Conservation (phyloP, 2,329 filamentous ascomycete species). For the Alternaria gaisen region DNA sequence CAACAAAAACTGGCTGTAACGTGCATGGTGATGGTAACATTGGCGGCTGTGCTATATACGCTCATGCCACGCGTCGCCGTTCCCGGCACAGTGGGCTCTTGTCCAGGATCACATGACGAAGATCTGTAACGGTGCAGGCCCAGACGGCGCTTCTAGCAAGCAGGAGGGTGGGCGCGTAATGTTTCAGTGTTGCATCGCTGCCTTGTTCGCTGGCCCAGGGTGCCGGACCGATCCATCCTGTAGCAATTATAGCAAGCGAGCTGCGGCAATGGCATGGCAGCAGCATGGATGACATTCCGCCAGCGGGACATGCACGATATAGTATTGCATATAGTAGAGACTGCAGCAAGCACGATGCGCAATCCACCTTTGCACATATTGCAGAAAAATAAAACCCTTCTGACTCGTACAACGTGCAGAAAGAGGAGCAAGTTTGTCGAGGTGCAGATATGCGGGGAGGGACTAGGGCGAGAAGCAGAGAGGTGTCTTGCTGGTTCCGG, state of each 20-base stretch:
- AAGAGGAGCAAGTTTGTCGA: conserved; percentile 7
- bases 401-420: neutral
- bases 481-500: conserved; percentile 12
- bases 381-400: neutral
- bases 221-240: conserved; percentile 18
- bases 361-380: neutral
- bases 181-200: conserved; percentile 11
- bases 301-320: conserved; percentile 8
- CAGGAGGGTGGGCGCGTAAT: conserved; percentile 13
- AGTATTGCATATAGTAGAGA: neutral
- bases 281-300: neutral
- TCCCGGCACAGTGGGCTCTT: conserved; percentile 13
- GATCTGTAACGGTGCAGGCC: neutral
- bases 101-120: conserved; percentile 8
- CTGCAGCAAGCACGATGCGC: conserved; percentile 3
- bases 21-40: neutral
- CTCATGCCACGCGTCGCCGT: conserved; percentile 33
- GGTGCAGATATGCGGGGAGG: neutral
- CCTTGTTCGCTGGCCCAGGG: conserved; percentile 14
- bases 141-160: conserved; percentile 1
- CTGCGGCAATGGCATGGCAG: conserved; percentile 13
- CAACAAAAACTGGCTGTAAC: neutral
- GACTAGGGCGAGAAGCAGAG: neutral
- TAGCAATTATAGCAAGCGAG: conserved; percentile 18
- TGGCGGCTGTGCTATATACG: conserved; percentile 15